A percentile compares a stretch with the other conserved stretches of the same genome.
Conservation (phyloP, 2,329 filamentous ascomycete genomes). For the Aspergillus clavatus region DNA sequence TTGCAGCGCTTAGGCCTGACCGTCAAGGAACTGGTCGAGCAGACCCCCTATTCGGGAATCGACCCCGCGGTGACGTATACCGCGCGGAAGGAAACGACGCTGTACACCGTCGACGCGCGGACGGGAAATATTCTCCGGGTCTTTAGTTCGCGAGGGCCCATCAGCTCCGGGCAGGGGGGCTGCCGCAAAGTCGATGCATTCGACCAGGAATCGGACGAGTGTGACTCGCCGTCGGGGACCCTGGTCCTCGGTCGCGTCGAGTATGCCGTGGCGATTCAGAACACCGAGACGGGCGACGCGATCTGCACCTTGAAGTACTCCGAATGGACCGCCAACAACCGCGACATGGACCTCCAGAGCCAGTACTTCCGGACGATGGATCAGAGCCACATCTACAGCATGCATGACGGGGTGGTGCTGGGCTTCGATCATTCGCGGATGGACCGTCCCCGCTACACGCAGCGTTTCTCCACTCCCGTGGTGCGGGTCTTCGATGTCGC, state of each 20-base stretch:
- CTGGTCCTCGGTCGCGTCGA: slow-evolving; percentile 81
- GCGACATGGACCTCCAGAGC: slow-evolving; percentile 77
- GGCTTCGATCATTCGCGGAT: slow-evolving; percentile 65
- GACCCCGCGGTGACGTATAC: slow-evolving; percentile 81
- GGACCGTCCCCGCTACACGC: slow-evolving; percentile 58
- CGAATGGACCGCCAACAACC: slow-evolving; percentile 92
- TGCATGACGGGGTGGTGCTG: slow-evolving; percentile 77
- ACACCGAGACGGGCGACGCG: slow-evolving; percentile 64
- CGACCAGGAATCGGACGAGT: slow-evolving; percentile 62
- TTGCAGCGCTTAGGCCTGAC: slow-evolving; percentile 47
- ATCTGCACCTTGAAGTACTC: slow-evolving; percentile 89
- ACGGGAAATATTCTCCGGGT: slow-evolving; percentile 78
- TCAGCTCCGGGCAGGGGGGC: slow-evolving; percentile 66
- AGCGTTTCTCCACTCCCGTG: slow-evolving; percentile 70
- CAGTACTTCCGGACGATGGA: slow-evolving; percentile 80
- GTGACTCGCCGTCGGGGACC: slow-evolving; percentile 67
- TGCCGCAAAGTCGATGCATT: slow-evolving; percentile 66
- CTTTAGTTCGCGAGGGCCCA: slow-evolving; percentile 70
- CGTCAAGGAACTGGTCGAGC: slow-evolving; percentile 76
- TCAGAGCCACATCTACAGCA: slow-evolving; percentile 81
- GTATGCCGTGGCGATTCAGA: slow-evolving; percentile 82
- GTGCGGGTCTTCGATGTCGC: slow-evolving; percentile 86
- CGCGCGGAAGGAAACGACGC: slow-evolving; percentile 82
- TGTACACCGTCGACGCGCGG: slow-evolving; percentile 82
- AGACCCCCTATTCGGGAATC: slow-evolving; percentile 69